A percentile compares a stretch with the other conserved stretches of the same genome.
Conservation (phyloP, 805 yeast genomes). For the Wickerhamomyces tratensis region DNA sequence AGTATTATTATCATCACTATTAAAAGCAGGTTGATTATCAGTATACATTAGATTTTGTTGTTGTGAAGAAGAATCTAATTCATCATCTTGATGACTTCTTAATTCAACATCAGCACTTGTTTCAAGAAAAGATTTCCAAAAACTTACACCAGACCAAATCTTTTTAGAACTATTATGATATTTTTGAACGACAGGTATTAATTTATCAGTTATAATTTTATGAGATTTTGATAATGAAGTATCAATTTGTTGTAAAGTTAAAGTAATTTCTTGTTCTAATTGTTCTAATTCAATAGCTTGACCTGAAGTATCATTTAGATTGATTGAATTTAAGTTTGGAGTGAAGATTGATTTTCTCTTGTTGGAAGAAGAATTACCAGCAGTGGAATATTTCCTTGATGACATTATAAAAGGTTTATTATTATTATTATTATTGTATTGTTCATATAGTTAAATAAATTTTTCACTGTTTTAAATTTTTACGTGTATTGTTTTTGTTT, state of each 20-base stretch:
- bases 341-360: conserved; percentile 18
- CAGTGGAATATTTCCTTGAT: background rate
- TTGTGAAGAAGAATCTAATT: conserved; percentile 2
- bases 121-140: conserved; percentile 76
- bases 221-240: conserved; percentile 61
- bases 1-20: background rate
- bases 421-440: conserved; percentile 5
- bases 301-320: conserved; percentile 11
- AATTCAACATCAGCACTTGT: conserved; percentile 60
- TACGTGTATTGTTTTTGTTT: too few species aligned
- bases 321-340: conserved; percentile 7
- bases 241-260: conserved; percentile 72
- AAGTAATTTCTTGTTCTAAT: conserved; percentile 71
- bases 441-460: too few species aligned
- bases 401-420: conserved; percentile 6
- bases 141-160: conserved; percentile 57
- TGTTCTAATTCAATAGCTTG: conserved; percentile 38
- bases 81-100: conserved; percentile 37
- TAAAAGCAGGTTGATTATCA: too few species aligned
- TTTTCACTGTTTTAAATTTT: too few species aligned
- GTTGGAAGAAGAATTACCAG: conserved; percentile 1
- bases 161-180: conserved; percentile 49
- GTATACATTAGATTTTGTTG: background rate
- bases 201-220: conserved; percentile 52
- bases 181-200: conserved; percentile 57